These are phyloP conservation scores for Crithidia bombi DNA, from an alignment of 208 protist species.

Conservation along the genomic window DNA sequence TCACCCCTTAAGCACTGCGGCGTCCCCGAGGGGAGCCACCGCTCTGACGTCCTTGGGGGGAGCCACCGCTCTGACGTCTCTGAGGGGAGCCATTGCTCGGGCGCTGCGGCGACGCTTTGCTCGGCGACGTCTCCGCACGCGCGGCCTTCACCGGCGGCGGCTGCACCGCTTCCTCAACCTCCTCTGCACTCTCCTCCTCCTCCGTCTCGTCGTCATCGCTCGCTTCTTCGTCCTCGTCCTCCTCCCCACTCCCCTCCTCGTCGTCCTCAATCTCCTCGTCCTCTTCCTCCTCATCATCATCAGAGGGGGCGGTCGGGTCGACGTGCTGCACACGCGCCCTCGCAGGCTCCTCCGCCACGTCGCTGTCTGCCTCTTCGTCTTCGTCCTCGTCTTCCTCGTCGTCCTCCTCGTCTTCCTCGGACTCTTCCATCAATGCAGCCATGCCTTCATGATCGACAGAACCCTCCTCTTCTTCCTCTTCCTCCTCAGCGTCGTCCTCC, in stretches of 20 bases:
- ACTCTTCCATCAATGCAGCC: conserved; percentile 39
- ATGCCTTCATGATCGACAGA: conserved; percentile 40
- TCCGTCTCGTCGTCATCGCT: conserved; percentile 32
- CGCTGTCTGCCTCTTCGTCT: conserved; percentile 41
- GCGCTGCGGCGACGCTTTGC: conserved; percentile 14
- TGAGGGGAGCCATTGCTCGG: conserved; percentile 20
- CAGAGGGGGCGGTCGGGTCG: conserved; percentile 32
- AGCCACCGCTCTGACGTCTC: conserved; percentile 25
- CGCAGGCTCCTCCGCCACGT: conserved; percentile 22
- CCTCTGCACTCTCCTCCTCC: conserved; percentile 37
- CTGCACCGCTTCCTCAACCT: conserved; percentile 21
- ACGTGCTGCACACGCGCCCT: conserved; percentile 13
- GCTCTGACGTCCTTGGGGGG: conserved; percentile 30
- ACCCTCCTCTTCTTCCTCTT: conserved; percentile 40
- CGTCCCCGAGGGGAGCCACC: conserved; percentile 31
- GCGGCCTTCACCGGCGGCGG: conserved; percentile 42
- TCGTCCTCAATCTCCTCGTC: conserved; percentile 30
- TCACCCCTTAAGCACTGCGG: conserved; percentile 19
- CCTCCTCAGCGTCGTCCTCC: conserved; percentile 28
- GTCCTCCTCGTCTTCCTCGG: conserved; percentile 53
- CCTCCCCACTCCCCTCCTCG: conserved; percentile 29
- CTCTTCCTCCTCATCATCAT: conserved; percentile 51
- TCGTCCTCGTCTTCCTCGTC: conserved; percentile 46
- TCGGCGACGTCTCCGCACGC: conserved; percentile 29
- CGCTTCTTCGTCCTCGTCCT: conserved; percentile 30